These are phyloP conservation scores for Mycena rebaudengoi DNA, from an alignment of 768 basidiomycete species.

Conservation along the genomic window DNA sequence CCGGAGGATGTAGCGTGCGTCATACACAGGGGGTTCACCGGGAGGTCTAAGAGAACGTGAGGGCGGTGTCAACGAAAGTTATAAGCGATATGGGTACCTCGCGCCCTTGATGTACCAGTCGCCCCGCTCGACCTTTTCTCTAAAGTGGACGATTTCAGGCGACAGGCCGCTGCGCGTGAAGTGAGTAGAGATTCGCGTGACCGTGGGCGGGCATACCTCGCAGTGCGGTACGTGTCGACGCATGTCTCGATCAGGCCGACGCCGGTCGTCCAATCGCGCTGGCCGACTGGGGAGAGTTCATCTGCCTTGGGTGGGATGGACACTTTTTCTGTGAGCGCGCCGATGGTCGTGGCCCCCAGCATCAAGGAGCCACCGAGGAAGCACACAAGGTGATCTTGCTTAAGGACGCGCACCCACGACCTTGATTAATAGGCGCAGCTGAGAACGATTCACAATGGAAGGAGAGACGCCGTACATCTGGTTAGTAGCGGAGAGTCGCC, in stretches of 20 bases:
- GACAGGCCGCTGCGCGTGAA: conserved; percentile 70
- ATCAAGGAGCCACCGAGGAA: conserved; percentile 94
- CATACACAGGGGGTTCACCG: conserved; percentile 65
- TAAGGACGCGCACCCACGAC: conserved; percentile 77
- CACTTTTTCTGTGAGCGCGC: conserved; percentile 57
- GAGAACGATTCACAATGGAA: not conserved
- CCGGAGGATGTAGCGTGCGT: conserved; percentile 94
- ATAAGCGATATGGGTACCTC: conserved; percentile 46
- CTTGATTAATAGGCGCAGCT: too few relatives aligned
- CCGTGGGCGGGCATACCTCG: conserved; percentile 62
- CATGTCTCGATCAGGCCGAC: conserved; percentile 88
- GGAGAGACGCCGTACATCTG: conserved; percentile 43
- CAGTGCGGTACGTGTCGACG: conserved; percentile 85
- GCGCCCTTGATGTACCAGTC: conserved; percentile 96
- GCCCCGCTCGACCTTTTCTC: conserved; percentile 61
- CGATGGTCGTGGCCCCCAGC: conserved; percentile 82
- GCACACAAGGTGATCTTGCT: conserved; percentile 96
- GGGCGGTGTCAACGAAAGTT: not conserved
- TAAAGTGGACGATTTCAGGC: conserved; percentile 91
- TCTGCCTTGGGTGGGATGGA: conserved; percentile 71
- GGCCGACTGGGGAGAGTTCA: conserved; percentile 65
- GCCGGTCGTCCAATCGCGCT: conserved; percentile 85
- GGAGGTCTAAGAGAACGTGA: conserved; percentile 33
- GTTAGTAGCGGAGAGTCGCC: conserved; percentile 43
- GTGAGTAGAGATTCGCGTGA: not conserved